phyloP scores from a whole-genome alignment of 176 grass and related monocot species.

The Cenchrus americanus region DNA sequence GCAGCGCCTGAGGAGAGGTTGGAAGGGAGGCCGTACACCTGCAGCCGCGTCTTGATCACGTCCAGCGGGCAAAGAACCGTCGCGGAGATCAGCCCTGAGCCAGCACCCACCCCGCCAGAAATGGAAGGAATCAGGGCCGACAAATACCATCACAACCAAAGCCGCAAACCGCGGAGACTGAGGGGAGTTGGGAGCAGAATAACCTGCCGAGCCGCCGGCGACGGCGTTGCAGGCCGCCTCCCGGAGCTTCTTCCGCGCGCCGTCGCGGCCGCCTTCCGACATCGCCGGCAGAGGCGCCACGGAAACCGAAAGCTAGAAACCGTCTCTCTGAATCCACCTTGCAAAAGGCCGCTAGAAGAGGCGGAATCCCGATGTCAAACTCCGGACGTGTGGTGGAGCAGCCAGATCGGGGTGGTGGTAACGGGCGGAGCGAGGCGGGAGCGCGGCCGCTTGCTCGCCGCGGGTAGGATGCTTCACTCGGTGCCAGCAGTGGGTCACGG shows the following conservation, averaged over 20 bases:
- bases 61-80: slow-evolving; percentile 86
- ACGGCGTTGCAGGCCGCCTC: slow-evolving; percentile 61
- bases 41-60: slow-evolving; percentile 91
- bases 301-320: background rate
- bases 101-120: background rate
- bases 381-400: background rate
- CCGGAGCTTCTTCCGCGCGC: slow-evolving; percentile 36
- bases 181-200: slow-evolving; percentile 5
- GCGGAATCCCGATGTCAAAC: background rate
- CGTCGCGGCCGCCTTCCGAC: slow-evolving; percentile 21
- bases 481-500: background rate
- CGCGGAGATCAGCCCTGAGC: slow-evolving; percentile 71
- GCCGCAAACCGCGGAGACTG: background rate
- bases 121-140: slow-evolving; percentile 19
- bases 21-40: slow-evolving; percentile 74
- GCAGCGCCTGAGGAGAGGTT: slow-evolving; percentile 40
- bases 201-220: slow-evolving; percentile 72
- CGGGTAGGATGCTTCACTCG: background rate
- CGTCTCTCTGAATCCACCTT: background rate
- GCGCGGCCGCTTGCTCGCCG: background rate
- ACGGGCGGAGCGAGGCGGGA: background rate
- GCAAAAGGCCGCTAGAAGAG: no score
- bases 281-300: slow-evolving; percentile 14
- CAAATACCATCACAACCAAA: background rate
- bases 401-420: slow-evolving; percentile 8